Evolutionary conservation across 2,329 filamentous ascomycete genomes (phyloP), one percentile per base, ranked within the genome.

Genomic region (Chalaropsis ovoidea): DNA sequence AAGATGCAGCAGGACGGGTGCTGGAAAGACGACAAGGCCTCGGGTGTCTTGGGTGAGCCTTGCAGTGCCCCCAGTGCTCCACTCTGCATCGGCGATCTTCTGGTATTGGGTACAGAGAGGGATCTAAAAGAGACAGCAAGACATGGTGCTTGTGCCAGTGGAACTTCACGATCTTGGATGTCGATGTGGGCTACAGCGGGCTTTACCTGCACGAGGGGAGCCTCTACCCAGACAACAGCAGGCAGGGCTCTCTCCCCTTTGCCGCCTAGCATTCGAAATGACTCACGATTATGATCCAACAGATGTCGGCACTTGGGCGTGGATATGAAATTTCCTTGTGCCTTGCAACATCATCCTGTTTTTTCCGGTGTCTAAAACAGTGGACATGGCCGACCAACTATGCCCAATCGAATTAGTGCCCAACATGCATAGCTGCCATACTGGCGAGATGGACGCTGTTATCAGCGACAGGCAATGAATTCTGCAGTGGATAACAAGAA

Each of bases 381-480:
- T n/a, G 2, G 54, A 58, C 6, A n/a, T 4, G 31, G 35, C 35
- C 5, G 35, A 39, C 8, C 1, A 39, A 10, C 10, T 58, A 27
- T 58, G 31, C 54, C 54, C 27, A 58, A 58, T 58, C n/a, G 11
- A 58, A 58, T 58, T 58, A 58, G 24, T 58, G 54, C 54, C 54
- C 31, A 58, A 58, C 31, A 58, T 58, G 54, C 54, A 58, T 58
- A 39, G 54, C 54, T 58, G 54, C 54, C 54, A 58, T 39, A 58
- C 43, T 19, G 15, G 8, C 17, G 15, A 58, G 27, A 19, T 39
- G n/a, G 17, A 31, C 54, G 39, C 54, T 39, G 22, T 15, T 52
- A 58, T 35, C 54, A 39, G 17, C 54, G 27, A 58, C 27, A 58
- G n/a, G 47, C 24, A 52, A 15, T 7, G 10, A 52, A 24, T 22